Percentiles rank a stretch among this genome's conserved stretches.
Conservation (phyloP, 176 grass and related monocot species). For the Thalia dealbata region DNA sequence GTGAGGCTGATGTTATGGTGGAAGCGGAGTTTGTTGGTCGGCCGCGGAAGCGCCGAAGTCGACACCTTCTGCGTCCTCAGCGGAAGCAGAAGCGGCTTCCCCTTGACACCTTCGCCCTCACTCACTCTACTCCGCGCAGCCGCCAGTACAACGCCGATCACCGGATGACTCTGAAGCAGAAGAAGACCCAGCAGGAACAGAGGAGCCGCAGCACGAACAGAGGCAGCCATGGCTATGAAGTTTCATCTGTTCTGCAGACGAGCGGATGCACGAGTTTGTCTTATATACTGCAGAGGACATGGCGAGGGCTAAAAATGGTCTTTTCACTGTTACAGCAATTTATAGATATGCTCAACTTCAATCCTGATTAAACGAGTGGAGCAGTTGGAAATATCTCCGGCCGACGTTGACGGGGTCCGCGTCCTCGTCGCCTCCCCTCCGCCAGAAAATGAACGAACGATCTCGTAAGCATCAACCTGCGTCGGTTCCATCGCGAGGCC, state of each 20-base stretch:
- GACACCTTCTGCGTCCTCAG: constrained; percentile 47
- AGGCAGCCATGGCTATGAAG: background rate
- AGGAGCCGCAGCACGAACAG: background rate
- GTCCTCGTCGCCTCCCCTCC: background rate
- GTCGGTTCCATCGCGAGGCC: background rate
- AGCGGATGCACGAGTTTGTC: background rate
- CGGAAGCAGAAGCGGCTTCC: constrained; percentile 34
- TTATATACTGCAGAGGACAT: background rate
- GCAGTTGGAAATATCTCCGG: background rate
- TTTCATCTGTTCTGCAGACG: background rate
- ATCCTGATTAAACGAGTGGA: background rate
- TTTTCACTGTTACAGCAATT: too few relatives aligned
- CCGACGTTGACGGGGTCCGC: background rate
- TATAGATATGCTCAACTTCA: too few relatives aligned
- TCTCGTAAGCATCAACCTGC: background rate
- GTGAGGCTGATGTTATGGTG: constrained; percentile 93
- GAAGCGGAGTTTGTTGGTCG: constrained; percentile 81
- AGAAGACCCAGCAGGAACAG: constrained; percentile 16
- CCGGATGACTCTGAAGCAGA: constrained; percentile 10
- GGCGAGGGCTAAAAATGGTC: background rate
- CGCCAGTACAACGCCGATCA: background rate
- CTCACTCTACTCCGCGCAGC: background rate
- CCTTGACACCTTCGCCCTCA: background rate
- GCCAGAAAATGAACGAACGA: background rate
- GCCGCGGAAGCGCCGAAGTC: constrained; percentile 31